Evolutionary conservation across 2,329 filamentous ascomycete species (phyloP).

Genomic region (Colletotrichum agaves): DNA sequence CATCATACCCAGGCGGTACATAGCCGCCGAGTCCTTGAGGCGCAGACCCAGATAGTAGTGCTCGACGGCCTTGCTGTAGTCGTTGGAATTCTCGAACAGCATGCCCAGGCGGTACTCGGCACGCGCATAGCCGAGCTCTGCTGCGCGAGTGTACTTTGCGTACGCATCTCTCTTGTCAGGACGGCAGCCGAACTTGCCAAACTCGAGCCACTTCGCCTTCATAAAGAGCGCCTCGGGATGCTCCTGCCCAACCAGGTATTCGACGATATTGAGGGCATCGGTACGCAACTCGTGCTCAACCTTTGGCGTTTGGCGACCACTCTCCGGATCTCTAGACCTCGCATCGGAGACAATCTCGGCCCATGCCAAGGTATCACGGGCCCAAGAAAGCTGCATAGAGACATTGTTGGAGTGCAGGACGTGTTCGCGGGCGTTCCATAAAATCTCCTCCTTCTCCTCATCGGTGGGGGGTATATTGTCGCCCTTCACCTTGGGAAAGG

Average conservation of each 20-base stretch:
- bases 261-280: conserved; percentile 92
- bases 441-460: conserved; percentile 89
- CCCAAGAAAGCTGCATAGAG: conserved; percentile 96
- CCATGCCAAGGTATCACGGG: conserved; percentile 89
- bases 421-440: conserved; percentile 84
- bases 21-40: conserved; percentile 86
- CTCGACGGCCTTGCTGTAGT: conserved; percentile 87
- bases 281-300: conserved; percentile 88
- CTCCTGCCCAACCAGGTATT: conserved; percentile 87
- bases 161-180: conserved; percentile 97
- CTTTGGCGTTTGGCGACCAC: conserved; percentile 74
- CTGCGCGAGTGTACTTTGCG: conserved; percentile 84
- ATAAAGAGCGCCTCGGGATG: conserved; percentile 96
- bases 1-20: conserved; percentile 95
- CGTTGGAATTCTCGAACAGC: conserved; percentile 96
- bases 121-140: conserved; percentile 84
- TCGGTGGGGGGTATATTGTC: conserved; percentile 93
- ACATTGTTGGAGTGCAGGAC: conserved; percentile 95
- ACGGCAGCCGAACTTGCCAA: conserved; percentile 92
- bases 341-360: conserved; percentile 86
- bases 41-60: conserved; percentile 88
- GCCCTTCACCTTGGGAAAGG: conserved; percentile 87
- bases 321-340: conserved; percentile 72
- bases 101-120: conserved; percentile 98
- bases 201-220: conserved; percentile 96